phyloP scores from a whole-genome alignment of 163 green algal genomes.

The Prototheca cutis region DNA sequence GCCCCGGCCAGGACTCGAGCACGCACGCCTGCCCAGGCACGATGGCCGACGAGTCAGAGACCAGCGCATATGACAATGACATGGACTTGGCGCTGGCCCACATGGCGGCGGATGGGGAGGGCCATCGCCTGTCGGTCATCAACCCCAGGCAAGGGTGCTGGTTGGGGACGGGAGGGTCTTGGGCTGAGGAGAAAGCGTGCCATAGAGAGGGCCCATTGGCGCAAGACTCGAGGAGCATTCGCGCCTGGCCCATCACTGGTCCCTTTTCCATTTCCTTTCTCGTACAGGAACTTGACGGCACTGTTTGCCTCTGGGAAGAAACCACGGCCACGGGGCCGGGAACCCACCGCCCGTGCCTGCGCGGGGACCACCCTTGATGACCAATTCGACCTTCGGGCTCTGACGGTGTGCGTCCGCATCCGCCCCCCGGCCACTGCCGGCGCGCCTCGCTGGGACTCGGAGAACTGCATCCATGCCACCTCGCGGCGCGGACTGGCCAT shows the following conservation, averaged over 20 bases:
- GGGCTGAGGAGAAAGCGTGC: too few species aligned
- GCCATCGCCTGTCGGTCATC: background rate
- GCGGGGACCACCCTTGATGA: constrained; percentile 13
- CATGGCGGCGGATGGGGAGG: background rate
- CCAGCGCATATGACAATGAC: background rate
- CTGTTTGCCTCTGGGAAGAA: constrained; percentile 14
- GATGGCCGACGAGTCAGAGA: too few species aligned
- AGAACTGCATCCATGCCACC: constrained; percentile 31
- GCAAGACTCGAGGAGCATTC: too few species aligned
- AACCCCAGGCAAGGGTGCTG: constrained; percentile 2
- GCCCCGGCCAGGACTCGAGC: too few species aligned
- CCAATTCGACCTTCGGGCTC: constrained; percentile 17
- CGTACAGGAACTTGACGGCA: constrained; percentile 23
- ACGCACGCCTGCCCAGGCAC: too few species aligned
- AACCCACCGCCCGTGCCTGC: constrained; percentile 1
- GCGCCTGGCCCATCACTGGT: background rate
- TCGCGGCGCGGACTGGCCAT: constrained; percentile 18
- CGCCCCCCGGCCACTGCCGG: constrained; percentile 13
- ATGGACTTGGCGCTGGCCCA: background rate
- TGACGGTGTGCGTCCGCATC: constrained; percentile 27
- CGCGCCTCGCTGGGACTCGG: constrained; percentile 9
- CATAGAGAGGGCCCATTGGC: too few species aligned
- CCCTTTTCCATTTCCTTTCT: background rate
- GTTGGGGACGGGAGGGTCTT: too few species aligned
- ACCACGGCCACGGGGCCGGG: background rate